Base-by-base conservation (phyloP, 352 stramenopile genomes). In the Pythium insidiosum region DNA sequence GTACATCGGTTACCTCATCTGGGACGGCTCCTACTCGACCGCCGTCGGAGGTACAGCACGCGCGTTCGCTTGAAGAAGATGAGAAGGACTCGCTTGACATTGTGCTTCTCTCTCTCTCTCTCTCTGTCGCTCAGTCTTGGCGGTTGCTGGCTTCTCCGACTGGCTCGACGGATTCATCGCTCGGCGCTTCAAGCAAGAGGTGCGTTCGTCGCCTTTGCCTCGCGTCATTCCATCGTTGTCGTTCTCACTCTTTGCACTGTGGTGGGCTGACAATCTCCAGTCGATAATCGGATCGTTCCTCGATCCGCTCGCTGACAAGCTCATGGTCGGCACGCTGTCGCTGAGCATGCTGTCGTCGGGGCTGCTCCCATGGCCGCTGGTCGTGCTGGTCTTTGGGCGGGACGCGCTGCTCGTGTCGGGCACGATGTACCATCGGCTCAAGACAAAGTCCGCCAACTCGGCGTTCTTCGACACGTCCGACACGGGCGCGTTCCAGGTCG, bases 101-200 rank as follows among this genome's bases (percentile, higher is more conserved):
- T 36, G 20, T 21, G 19, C 22, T 24, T n/a, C n/a, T n/a, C n/a
- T n/a, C n/a, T n/a, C n/a, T n/a, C n/a, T 2, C 11, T 45, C 1
- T 35, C 7, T 30, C 19, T 29, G 31, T 23, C n/a, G 18, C 28
- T 7, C 41, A 91, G 79, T 91, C 16, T 56, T 91, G n/a, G 67
- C 72, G 5, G 66, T 82, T 28, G 74, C 79, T 0, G 74, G 73
- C 5, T 44, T 89, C 11, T 89, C 76, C 3, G 79, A 91, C 48
- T 91, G 79, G 79, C 56, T 89, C 23, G 79, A 91, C 42, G 79
- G 79, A 37, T 91, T 84, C 48, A 79, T 91, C 35, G 79, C 79
- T 29, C 76, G 77, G 5, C 72, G 53, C 19, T 82, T 73, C 52
- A 79, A 88, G 47, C 76, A 88, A 37, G 63, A 87, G 66, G 69